Percentiles rank a stretch among this genome's conserved stretches.
Evolutionary conservation across 495 filamentous ascomycete species (phyloP).

Genomic region (Penicillium cinerascens): DNA sequence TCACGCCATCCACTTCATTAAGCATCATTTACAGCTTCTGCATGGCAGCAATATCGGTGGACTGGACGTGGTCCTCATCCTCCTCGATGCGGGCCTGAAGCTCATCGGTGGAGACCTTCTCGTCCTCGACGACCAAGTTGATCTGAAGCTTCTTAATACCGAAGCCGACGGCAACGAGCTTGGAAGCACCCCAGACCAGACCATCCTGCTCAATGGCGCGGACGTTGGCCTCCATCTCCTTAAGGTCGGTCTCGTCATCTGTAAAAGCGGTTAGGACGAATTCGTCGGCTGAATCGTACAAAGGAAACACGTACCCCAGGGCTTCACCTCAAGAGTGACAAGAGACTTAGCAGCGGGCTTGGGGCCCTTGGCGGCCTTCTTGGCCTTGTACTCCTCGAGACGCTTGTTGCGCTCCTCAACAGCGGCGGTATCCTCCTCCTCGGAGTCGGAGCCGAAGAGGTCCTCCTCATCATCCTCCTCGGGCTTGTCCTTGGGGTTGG

Average conservation of each 20-base stretch:
- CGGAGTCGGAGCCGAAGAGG: slow-evolving; percentile 86
- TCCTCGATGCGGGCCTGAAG: slow-evolving; percentile 83
- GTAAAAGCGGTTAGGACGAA: slow-evolving; percentile 25
- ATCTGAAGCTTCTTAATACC: slow-evolving; percentile 99
- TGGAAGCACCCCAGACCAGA: slow-evolving; percentile 92
- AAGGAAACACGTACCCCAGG: slow-evolving; percentile 77
- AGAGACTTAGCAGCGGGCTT: slow-evolving; percentile 93
- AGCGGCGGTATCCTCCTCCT: slow-evolving; percentile 84
- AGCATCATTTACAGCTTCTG: slow-evolving; percentile 73
- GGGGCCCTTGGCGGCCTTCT: slow-evolving; percentile 81
- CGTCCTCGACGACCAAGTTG: slow-evolving; percentile 95
- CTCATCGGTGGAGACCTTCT: slow-evolving; percentile 86
- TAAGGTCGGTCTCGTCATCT: slow-evolving; percentile 94
- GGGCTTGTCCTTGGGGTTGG: slow-evolving; percentile 85
- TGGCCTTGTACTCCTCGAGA: slow-evolving; percentile 90
- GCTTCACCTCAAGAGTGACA: slow-evolving; percentile 95
- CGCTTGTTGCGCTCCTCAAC: slow-evolving; percentile 78
- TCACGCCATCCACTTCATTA: slow-evolving; percentile 41
- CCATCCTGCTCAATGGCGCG: slow-evolving; percentile 88
- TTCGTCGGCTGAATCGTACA: background rate
- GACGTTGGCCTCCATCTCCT: slow-evolving; percentile 73
- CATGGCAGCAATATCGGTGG: slow-evolving; percentile 86
- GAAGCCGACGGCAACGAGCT: slow-evolving; percentile 85
- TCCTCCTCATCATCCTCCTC: slow-evolving; percentile 71
- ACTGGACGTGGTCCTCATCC: slow-evolving; percentile 96